Evolutionary conservation across 2,329 filamentous ascomycete species (phyloP).

Genomic region (Colletotrichum sidae): DNA sequence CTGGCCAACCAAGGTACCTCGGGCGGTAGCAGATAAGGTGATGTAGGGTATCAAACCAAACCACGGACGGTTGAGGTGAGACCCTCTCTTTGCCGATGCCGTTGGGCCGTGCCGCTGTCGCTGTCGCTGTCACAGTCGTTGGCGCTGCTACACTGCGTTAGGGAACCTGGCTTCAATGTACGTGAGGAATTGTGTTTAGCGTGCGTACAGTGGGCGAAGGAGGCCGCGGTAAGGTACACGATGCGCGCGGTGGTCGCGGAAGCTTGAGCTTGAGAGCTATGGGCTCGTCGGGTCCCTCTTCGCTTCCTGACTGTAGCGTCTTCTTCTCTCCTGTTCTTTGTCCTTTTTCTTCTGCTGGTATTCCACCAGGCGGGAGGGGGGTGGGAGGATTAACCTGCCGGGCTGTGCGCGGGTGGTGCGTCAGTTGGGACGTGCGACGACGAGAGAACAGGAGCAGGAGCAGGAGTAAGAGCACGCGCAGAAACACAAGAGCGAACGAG

Average conservation of each 20-base stretch:
- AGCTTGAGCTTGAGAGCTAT: conserved; percentile 28
- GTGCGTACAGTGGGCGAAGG: conserved; percentile 1
- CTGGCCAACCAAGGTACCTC: too few species aligned
- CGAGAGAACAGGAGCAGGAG: too few species aligned
- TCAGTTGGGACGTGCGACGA: conserved; percentile 37
- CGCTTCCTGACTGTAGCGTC: neutral
- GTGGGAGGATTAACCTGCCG: conserved; percentile 17
- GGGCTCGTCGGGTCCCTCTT: neutral
- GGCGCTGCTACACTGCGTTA: too few species aligned
- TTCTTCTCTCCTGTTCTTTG: conserved; percentile 3
- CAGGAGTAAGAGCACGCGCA: too few species aligned
- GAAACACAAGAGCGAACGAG: neutral
- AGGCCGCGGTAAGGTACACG: neutral
- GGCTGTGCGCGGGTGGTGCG: conserved; percentile 36
- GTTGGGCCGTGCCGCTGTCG: conserved; percentile 19
- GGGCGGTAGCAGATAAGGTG: too few species aligned
- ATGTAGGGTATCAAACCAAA: too few species aligned
- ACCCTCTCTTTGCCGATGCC: conserved; percentile 24
- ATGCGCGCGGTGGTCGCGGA: conserved; percentile 32
- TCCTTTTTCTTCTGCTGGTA: conserved; percentile 6
- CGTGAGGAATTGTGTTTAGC: neutral
- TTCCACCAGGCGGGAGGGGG: conserved; percentile 16
- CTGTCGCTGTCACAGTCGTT: conserved; percentile 1
- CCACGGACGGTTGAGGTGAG: neutral
- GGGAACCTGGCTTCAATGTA: too few species aligned